A percentile compares a stretch with the other conserved stretches of the same genome.
Evolutionary conservation across 2,329 filamentous ascomycete species (phyloP).

Genomic region (Fusarium verrucosum): DNA sequence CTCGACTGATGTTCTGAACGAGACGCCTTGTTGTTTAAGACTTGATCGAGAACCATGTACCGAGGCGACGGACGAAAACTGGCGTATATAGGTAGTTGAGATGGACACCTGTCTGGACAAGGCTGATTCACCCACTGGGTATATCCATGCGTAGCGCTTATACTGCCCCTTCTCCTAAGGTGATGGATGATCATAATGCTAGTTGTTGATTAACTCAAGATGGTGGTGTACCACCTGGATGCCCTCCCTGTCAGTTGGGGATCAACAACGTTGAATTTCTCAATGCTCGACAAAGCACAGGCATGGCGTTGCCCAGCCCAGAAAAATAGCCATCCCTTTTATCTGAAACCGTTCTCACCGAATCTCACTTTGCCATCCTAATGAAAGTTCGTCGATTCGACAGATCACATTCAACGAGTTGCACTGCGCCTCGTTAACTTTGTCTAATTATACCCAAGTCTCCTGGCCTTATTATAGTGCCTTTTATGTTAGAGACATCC

Average conservation of each 20-base stretch:
- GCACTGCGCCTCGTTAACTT: not conserved
- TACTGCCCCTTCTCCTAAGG: not conserved
- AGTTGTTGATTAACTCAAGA: conserved; percentile 13
- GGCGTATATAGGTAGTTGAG: not conserved
- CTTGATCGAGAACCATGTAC: not conserved
- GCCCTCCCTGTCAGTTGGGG: not conserved
- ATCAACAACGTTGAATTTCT: not conserved
- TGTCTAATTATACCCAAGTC: not conserved
- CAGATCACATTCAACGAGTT: conserved; percentile 16
- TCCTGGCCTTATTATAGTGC: not conserved
- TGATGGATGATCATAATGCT: not conserved
- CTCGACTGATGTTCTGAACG: not conserved
- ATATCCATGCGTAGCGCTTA: not conserved
- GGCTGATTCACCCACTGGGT: not conserved
- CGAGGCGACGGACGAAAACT: not conserved
- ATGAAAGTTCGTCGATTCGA: conserved; percentile 10
- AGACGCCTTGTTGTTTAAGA: not conserved
- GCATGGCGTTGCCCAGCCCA: not conserved
- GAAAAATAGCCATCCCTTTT: not conserved
- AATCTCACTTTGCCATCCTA: not conserved
- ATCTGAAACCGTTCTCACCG: not conserved
- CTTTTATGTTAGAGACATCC: not conserved
- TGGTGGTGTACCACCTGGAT: conserved; percentile 19
- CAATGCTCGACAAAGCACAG: not conserved
- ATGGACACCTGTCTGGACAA: not conserved